Base-by-base conservation (phyloP, 805 yeast species). In the Diddensiella santjacobensis region DNA sequence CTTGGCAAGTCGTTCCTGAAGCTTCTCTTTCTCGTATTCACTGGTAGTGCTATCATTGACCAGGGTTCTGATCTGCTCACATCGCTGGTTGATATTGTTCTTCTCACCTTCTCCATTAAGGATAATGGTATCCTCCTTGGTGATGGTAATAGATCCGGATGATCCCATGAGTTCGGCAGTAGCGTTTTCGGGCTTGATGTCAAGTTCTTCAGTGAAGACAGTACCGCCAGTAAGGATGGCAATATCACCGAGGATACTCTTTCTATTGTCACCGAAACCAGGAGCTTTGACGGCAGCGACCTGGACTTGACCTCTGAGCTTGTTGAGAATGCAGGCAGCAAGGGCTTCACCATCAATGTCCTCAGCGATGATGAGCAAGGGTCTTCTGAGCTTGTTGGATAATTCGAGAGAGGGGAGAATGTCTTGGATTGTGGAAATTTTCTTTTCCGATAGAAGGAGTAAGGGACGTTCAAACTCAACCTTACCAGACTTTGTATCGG, bases 221-320 rank as follows among this genome's bases (percentile, higher is more conserved):
- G 96, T 87, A 71, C 96, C 96, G 53, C 97, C 97, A 39, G 97
- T 84, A 54, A 90, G 78, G 62, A 88, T 84, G 63, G 96, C 96
- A 70, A 93, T 82, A 70, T 93, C 99, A 58, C 96, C 96, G 55
- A 93, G 75, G 57, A 87, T 89, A 78, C 89, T 89, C 79, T 87
- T 87, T 75, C 97, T 85, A 83, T 93, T 90, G 76, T 93, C 99
- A 70, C 98, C 99, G 64, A 91, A 93, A 45, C 99, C 99, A 62
- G 99, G 99, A 29, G 98, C 96, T 78, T 90, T 91, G 58, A 93
- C 96, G 60, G 93, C 95, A 67, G 93, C 86, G 52, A 93, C 97
- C 72, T 88, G 95, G 53, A 93, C 97, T 76, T 91, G 98, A 59
- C 97, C 97, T 75, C 97, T 86, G 66, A 93, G 79, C 75, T 93